Evolutionary conservation across 306 rosid genomes (phyloP).

Genomic region (Calophaca sinica): DNA sequence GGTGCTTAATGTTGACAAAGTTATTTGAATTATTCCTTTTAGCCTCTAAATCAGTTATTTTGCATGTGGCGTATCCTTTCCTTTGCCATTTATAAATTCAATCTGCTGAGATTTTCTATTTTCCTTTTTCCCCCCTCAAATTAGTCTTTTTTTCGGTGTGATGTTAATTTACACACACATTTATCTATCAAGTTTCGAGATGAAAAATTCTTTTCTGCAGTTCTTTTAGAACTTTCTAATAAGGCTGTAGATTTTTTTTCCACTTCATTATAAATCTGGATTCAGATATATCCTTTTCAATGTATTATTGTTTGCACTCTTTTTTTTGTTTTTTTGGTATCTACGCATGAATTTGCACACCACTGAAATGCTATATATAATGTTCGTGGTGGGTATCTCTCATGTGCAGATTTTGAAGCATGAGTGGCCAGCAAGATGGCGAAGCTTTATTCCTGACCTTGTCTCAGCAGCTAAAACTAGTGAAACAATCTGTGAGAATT

Average conservation of each 20-base stretch:
- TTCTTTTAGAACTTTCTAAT: slow-evolving; percentile 16
- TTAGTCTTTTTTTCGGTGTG: slow-evolving; percentile 34
- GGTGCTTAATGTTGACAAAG: background rate
- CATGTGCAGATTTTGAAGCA: slow-evolving; percentile 88
- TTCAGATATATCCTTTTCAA: slow-evolving; percentile 11
- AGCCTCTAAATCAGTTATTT: background rate
- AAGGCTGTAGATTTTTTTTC: slow-evolving; percentile 8
- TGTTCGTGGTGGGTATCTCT: slow-evolving; percentile 38
- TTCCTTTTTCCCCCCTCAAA: background rate
- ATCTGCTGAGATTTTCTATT: background rate
- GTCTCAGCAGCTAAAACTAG: slow-evolving; percentile 92
- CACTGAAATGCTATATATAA: slow-evolving; percentile 5
- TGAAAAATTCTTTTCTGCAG: background rate
- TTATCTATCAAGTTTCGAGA: slow-evolving; percentile 8
- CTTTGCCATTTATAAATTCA: background rate
- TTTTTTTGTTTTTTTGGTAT: background rate
- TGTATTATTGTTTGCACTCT: background rate
- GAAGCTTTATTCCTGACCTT: slow-evolving; percentile 93
- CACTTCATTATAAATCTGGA: background rate
- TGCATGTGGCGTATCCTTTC: slow-evolving; percentile 1
- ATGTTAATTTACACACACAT: slow-evolving; percentile 8
- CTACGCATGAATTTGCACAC: slow-evolving; percentile 1
- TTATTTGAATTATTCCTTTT: background rate
- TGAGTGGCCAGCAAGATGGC: slow-evolving; percentile 98
- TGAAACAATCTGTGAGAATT: slow-evolving; percentile 96